phyloP scores from a whole-genome alignment of 140 eudicot genomes.

The Erigeron philadelphicus region DNA sequence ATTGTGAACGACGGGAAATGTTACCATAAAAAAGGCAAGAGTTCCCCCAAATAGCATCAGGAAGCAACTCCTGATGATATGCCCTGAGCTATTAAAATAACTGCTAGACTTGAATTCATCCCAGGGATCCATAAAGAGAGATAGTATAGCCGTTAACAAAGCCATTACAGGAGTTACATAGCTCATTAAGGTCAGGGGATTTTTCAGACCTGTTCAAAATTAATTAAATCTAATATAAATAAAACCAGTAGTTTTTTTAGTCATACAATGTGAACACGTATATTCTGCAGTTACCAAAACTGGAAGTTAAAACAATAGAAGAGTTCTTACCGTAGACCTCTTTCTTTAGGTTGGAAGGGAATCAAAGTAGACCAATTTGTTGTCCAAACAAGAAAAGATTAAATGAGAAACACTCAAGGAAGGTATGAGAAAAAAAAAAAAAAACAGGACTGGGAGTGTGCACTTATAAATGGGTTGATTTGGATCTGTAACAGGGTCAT shows the following conservation, averaged over 20 bases:
- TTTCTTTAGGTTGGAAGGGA: conserved; percentile 49
- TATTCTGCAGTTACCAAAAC: background rate
- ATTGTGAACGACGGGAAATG: background rate
- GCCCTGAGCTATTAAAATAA: conserved; percentile 73
- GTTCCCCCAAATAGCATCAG: conserved; percentile 91
- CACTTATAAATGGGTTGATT: background rate
- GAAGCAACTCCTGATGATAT: conserved; percentile 60
- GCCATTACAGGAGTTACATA: conserved; percentile 97
- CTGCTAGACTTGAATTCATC: conserved; percentile 48
- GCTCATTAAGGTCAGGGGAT: conserved; percentile 94
- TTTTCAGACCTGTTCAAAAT: conserved; percentile 65
- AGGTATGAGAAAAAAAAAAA: background rate
- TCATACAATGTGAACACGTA: no score
- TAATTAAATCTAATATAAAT: conserved; percentile 4
- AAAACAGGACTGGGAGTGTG: background rate
- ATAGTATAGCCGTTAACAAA: conserved; percentile 69
- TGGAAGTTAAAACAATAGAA: conserved; percentile 2
- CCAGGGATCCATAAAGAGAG: conserved; percentile 84
- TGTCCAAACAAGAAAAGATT: conserved; percentile 27
- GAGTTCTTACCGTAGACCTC: conserved; percentile 78
- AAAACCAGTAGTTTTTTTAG: background rate
- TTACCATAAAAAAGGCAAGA: conserved; percentile 93
- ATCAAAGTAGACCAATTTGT: conserved; percentile 37
- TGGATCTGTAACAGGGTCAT: background rate
- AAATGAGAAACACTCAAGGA: conserved; percentile 15